phyloP scores from a whole-genome alignment of 345 rosid genomes.

The Camelina laxa region DNA sequence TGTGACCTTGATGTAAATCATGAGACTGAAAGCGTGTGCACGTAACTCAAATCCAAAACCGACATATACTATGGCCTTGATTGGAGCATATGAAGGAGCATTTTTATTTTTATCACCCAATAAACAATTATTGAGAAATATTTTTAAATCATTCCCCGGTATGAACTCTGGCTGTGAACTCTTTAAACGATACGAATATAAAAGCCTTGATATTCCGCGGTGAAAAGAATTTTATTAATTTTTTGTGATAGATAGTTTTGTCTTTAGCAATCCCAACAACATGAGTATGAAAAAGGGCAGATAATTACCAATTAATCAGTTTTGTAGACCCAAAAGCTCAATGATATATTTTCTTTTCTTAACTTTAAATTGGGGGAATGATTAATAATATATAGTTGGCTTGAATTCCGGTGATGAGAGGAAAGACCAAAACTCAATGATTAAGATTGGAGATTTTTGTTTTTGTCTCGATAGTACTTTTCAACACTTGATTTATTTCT shows the following conservation, averaged over 20 bases:
- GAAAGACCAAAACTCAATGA: constrained; percentile 12
- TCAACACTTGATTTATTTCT: neutral
- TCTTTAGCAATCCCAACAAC: neutral
- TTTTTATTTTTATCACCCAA: too few relatives aligned
- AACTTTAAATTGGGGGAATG: neutral
- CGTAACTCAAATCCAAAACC: neutral
- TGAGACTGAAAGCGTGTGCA: neutral
- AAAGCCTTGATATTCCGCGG: neutral
- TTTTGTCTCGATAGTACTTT: neutral
- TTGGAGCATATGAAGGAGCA: neutral
- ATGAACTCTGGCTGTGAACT: too few relatives aligned
- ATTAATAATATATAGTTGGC: neutral
- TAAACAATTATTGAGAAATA: too few relatives aligned
- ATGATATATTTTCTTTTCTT: neutral
- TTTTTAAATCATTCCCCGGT: too few relatives aligned
- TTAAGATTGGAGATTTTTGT: constrained; percentile 6
- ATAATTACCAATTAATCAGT: neutral
- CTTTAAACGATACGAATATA: too few relatives aligned
- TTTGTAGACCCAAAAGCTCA: neutral
- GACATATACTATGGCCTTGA: neutral
- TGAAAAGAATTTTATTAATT: neutral
- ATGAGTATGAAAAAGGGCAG: neutral
- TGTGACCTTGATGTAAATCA: neutral
- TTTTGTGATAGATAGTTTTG: neutral
- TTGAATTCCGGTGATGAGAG: neutral